Percentiles rank a stretch among this genome's conserved stretches.
Evolutionary conservation across 2,329 filamentous ascomycete species (phyloP).

Genomic region (Diaporthe sp.): DNA sequence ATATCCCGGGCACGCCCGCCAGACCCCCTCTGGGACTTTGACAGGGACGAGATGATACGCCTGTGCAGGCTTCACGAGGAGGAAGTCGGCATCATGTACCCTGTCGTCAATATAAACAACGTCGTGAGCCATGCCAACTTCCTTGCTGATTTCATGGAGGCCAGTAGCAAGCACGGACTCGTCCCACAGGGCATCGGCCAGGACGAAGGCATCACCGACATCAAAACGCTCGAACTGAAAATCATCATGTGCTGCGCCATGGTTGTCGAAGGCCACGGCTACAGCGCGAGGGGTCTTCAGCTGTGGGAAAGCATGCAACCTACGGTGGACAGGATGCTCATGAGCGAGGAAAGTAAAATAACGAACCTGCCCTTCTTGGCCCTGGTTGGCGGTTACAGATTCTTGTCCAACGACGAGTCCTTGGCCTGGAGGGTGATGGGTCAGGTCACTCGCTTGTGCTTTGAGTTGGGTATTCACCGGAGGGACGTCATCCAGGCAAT

Average conservation of each 20-base stretch:
- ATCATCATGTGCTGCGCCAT: conserved; percentile 85
- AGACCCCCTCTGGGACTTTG: conserved; percentile 87
- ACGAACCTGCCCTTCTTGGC: conserved; percentile 65
- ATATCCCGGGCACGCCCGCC: conserved; percentile 44
- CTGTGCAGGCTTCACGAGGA: conserved; percentile 87
- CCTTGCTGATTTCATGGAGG: conserved; percentile 80
- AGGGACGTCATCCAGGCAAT: conserved; percentile 80
- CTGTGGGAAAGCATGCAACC: conserved; percentile 84
- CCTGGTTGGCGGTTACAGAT: conserved; percentile 77
- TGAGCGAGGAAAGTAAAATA: conserved; percentile 65
- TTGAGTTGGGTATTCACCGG: conserved; percentile 87
- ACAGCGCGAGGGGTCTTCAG: conserved; percentile 79
- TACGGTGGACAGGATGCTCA: conserved; percentile 75
- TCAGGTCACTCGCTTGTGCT: conserved; percentile 82
- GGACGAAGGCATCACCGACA: conserved; percentile 59
- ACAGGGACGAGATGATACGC: conserved; percentile 83
- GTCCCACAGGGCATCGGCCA: conserved; percentile 48
- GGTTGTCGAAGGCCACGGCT: conserved; percentile 82
- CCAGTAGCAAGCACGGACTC: conserved; percentile 53
- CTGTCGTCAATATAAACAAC: conserved; percentile 81
- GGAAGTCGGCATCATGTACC: conserved; percentile 94
- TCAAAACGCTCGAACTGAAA: conserved; percentile 80
- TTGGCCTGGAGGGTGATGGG: conserved; percentile 91
- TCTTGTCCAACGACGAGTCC: conserved; percentile 87
- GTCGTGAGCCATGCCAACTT: conserved; percentile 79